Evolutionary conservation across 345 rosid genomes (phyloP), one percentile per base, ranked within the genome.

Genomic region (Salix brachista): DNA sequence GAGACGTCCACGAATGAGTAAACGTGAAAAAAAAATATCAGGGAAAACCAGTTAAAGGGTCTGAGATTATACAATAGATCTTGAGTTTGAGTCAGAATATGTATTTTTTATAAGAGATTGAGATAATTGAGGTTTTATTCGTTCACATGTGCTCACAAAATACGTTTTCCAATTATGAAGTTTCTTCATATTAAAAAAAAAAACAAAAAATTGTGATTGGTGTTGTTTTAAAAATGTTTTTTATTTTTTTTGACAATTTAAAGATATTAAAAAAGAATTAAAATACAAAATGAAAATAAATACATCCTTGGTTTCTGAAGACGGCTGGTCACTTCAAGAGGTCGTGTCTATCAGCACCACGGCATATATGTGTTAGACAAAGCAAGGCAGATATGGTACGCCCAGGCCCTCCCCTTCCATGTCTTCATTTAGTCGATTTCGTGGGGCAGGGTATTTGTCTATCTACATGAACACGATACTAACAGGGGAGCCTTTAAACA

Each of bases 41-140:
- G 3, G n/a, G 10, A 3, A n/a, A 23, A 56, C 61, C 26, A 30
- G 32, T 30, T 30, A 30, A 3, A 28, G 30, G 1, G 2, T 28
- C 1, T 28, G 30, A 28, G 0, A 2, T 2, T 30, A 3, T 30
- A 2, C 32, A 30, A 30, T 1, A 30, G 32, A 2, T 30, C 3
- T 30, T 30, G 32, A 30, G 0, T 30, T 30, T 30, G 4, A 30
- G 30, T 28, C 1, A 0, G 30, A 2, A 2, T 28, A 0, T 30
- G 0, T 30, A 30, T 30, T 30, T 3, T 3, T 30, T 30, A 0
- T 30, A 30, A 3, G 0, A 30, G 0, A 0, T 0, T 30, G 4
- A 2, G 0, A 30, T 30, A 30, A 0, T 30, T 0, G 4, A 0
- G 32, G 4, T 30, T 28, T 30, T 30, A 30, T 30, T 3, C 4